Conservation (phyloP, 1,139 yeast genomes). For the Hyphopichia buzzinii region DNA sequence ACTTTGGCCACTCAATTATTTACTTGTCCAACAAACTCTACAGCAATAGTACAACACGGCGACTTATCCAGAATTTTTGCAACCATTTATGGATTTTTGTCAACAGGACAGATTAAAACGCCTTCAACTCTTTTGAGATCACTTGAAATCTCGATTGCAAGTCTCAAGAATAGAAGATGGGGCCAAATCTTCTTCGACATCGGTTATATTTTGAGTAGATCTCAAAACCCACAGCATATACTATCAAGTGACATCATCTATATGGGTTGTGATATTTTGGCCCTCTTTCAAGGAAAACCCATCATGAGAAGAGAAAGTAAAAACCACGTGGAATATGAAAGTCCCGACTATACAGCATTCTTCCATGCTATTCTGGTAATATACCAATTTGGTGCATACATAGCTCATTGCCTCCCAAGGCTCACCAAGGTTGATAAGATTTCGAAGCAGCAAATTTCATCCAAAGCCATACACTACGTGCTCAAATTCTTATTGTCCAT, state of each 20-base stretch:
- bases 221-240: constrained; percentile 48
- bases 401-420: constrained; percentile 49
- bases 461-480: constrained; percentile 33
- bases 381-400: constrained; percentile 58
- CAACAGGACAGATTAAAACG: constrained; percentile 52
- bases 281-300: constrained; percentile 78
- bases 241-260: constrained; percentile 38
- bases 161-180: constrained; percentile 76
- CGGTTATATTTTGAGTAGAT: constrained; percentile 73
- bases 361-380: constrained; percentile 75
- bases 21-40: constrained; percentile 78
- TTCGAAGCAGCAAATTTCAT: constrained; percentile 19
- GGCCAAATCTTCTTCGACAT: constrained; percentile 84
- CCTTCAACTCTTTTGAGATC: constrained; percentile 44
- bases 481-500: constrained; percentile 26
- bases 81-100: constrained; percentile 61
- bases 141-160: constrained; percentile 41
- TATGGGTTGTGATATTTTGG: constrained; percentile 60
- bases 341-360: constrained; percentile 78
- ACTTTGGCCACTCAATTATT: constrained; percentile 81
- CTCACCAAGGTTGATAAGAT: constrained; percentile 17
- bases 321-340: constrained; percentile 88
- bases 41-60: constrained; percentile 66
- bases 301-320: constrained; percentile 72
- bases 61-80: constrained; percentile 68